Conservation (phyloP, 768 basidiomycete species). For the Xerocomellus intermedius region DNA sequence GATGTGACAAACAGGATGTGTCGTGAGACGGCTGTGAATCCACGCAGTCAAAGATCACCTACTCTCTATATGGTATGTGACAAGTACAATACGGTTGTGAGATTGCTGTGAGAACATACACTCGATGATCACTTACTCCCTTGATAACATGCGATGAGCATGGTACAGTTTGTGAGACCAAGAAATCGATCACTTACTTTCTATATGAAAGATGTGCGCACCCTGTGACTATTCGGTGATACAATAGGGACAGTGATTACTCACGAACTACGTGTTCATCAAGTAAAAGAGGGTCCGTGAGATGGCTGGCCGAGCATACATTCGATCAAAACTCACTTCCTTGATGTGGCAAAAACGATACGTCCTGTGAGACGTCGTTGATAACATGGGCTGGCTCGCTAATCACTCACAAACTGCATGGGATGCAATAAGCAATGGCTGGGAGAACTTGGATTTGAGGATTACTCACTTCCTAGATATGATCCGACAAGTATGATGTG, state of each 20-base stretch:
- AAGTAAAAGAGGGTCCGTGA: too few relatives aligned
- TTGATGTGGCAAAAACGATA: too few relatives aligned
- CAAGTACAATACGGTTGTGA: background rate
- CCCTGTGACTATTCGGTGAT: too few relatives aligned
- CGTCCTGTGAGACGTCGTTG: background rate
- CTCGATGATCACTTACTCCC: background rate
- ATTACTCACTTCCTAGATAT: background rate
- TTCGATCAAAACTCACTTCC: too few relatives aligned
- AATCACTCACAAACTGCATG: too few relatives aligned
- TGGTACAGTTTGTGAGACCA: background rate
- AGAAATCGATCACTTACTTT: background rate
- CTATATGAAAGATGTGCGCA: background rate
- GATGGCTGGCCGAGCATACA: too few relatives aligned
- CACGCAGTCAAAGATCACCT: background rate
- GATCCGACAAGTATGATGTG: background rate
- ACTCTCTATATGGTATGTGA: background rate
- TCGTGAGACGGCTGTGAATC: background rate
- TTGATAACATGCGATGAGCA: background rate
- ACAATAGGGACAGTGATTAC: background rate
- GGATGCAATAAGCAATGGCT: too few relatives aligned
- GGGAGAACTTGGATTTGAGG: background rate
- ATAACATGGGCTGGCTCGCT: too few relatives aligned
- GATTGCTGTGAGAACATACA: background rate
- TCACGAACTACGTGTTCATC: background rate
- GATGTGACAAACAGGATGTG: background rate